Evolutionary conservation across 225 moss, liverwort and hornwort species (phyloP), one percentile per base, ranked within the genome.

Genomic region (Pleurozium schreberi): DNA sequence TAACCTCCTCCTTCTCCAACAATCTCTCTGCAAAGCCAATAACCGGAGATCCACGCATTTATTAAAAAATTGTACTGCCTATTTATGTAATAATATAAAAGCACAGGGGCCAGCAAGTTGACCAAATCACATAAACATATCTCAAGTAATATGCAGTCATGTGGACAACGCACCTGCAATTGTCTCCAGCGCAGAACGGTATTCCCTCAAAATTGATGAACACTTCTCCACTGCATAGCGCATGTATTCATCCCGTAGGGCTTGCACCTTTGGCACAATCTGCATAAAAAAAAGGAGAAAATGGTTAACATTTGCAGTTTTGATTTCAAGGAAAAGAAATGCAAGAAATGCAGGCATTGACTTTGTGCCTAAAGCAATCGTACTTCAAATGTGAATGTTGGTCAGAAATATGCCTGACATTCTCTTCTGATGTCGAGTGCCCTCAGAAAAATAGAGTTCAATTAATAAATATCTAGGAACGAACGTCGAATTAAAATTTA

Each of bases 181-280:
- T 63, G 99, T 97, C 93, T 99, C 99, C 84, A 99, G 86, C 30
- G 96, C 97, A 92, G 99, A 99, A 81, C 96, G 96, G 89, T 99
- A 99, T 81, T 99, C 99, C 86, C 92, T 96, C 92, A 99, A 90
- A 69, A 96, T 57, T 34, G 99, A 95, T 65, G 96, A 92, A 92
- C 99, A 99, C 87, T 95, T 97, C 90, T 95, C 93, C 88, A 99
- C 96, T 85, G 97, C 96, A 94, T 89, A 99, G 74, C 99, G 97
- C 96, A 99, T 99, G 88, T 96, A 99, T 82, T 99, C 99, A 82
- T 99, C 94, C 83, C 99, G 93, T 69, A 99, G 73, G 63, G 97
- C 97, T 92, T 97, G 97, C 86, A 99, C 99, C 91, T 99, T 99
- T 19, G 99, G 97, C 45, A 96, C 95, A 91, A 96, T 91, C 98